A percentile compares a stretch with the other conserved stretches of the same genome.
Conservation (phyloP, 1,284 basidiomycete genomes). For the Leccinum brunneo-olivaceum region DNA sequence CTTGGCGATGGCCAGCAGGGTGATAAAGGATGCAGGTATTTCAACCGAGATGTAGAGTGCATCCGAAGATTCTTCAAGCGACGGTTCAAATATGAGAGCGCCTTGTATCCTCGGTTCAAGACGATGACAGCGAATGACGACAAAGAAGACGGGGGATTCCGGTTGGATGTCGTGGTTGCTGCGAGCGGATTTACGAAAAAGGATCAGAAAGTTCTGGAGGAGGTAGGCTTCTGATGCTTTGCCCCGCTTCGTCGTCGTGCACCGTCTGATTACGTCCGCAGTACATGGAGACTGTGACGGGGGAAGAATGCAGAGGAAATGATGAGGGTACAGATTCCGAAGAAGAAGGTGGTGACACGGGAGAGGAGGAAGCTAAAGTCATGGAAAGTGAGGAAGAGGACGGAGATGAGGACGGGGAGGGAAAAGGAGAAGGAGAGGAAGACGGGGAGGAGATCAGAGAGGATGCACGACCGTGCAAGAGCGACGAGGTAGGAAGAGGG, state of each 20-base stretch:
- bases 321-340: slow-evolving; percentile 26
- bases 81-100: slow-evolving; percentile 89
- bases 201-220: slow-evolving; percentile 76
- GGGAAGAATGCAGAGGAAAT: slow-evolving; percentile 34
- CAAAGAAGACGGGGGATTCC: slow-evolving; percentile 46
- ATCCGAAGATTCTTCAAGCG: slow-evolving; percentile 91
- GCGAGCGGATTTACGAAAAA: slow-evolving; percentile 87
- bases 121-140: slow-evolving; percentile 49
- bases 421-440: slow-evolving; percentile 24
- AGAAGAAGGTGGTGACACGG: slow-evolving; percentile 32
- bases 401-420: slow-evolving; percentile 30
- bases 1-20: slow-evolving; percentile 12
- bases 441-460: slow-evolving; percentile 20
- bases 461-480: slow-evolving; percentile 19
- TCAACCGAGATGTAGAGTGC: slow-evolving; percentile 96
- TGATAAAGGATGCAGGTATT: slow-evolving; percentile 67
- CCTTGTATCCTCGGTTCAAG: slow-evolving; percentile 80
- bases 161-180: slow-evolving; percentile 82
- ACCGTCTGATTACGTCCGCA: slow-evolving; percentile 27
- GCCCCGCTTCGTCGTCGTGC: slow-evolving; percentile 11
- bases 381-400: slow-evolving; percentile 27
- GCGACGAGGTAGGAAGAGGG: slow-evolving; percentile 11
- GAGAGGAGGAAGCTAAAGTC: slow-evolving; percentile 32
- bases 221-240: slow-evolving; percentile 45
- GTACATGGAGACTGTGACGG: slow-evolving; percentile 64